Conservation (phyloP, 441 rosid species). For the Eruca vesicaria region DNA sequence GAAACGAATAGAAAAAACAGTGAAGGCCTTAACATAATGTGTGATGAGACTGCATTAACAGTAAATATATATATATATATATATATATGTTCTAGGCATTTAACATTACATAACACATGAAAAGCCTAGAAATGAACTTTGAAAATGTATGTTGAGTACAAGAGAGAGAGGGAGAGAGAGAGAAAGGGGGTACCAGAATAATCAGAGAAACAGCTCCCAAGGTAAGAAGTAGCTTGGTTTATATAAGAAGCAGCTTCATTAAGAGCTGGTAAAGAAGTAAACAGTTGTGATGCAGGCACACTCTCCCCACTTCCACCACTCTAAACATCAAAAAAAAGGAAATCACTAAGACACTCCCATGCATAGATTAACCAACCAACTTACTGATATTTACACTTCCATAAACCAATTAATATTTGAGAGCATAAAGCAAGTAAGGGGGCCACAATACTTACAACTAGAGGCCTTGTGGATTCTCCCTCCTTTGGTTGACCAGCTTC, state of each 20-base stretch:
- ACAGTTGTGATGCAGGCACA: conserved; percentile 53
- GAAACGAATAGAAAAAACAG: conserved; percentile 4
- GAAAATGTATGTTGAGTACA: background rate
- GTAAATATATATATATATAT: background rate
- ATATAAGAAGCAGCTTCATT: conserved; percentile 83
- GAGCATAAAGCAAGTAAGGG: background rate
- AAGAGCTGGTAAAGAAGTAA: conserved; percentile 66
- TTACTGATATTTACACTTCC: background rate
- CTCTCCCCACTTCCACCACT: conserved; percentile 41
- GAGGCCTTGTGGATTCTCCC: conserved; percentile 40
- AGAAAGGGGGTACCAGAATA: conserved; percentile 54
- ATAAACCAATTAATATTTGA: background rate
- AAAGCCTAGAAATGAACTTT: background rate
- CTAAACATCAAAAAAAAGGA: too few species aligned
- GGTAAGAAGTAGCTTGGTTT: conserved; percentile 72
- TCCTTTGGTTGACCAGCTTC: conserved; percentile 43
- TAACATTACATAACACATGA: background rate
- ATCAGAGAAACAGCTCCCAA: conserved; percentile 89
- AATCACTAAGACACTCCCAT: background rate
- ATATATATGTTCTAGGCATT: background rate
- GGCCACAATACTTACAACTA: conserved; percentile 41
- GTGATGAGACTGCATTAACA: background rate
- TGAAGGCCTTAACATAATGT: background rate
- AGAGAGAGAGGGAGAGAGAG: background rate
- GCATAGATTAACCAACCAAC: background rate